Evolutionary conservation across 2,329 filamentous ascomycete genomes (phyloP), one percentile per base, ranked within the genome.

Genomic region (Cladorrhinum sp.): DNA sequence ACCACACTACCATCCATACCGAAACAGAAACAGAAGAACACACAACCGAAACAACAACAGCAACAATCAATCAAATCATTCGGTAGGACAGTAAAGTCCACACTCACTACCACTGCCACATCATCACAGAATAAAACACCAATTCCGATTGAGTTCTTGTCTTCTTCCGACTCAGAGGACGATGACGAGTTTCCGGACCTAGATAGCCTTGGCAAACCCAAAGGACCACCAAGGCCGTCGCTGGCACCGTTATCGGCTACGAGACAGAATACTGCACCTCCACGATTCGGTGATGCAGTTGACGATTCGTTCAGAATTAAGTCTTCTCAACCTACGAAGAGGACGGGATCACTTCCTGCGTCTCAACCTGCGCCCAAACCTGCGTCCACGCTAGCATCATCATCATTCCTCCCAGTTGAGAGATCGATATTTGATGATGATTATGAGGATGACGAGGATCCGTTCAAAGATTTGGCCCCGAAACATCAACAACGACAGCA

Each of bases 61-160:
- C 58, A 60, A 21, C 49, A 48, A 20, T 57, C 54, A 9, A 57
- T 57, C 16, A 57, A 57, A 18, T 48, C 36, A 20, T 57, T 49
- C 20, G 54, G 54, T 1, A 10, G 54, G n/a, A 57, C 54, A 14
- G 42, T 46, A 33, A 57, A 57, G 12, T 46, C 39, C 6, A 28
- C 26, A 4, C 4, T 5, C 9, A 28, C 4, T 28, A 9, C 26
- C 26, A 28, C 46, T 23, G 20, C 21, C 21, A 48, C 54, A 23
- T 21, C 36, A 28, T 23, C 36, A 26, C 36, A n/a, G 14, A 28
- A 20, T 6, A 57, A 57, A 21, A 24, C 24, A 49, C 18, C 36
- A 26, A 56, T 21, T 36, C 52, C 53, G 20, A 48, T 60, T n/a
- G 53, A 57, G n/a, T 50, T 50, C 21, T 20, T 60, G 6, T 36